Base-by-base conservation (phyloP, 441 rosid genomes). In the Populus hybrid region DNA sequence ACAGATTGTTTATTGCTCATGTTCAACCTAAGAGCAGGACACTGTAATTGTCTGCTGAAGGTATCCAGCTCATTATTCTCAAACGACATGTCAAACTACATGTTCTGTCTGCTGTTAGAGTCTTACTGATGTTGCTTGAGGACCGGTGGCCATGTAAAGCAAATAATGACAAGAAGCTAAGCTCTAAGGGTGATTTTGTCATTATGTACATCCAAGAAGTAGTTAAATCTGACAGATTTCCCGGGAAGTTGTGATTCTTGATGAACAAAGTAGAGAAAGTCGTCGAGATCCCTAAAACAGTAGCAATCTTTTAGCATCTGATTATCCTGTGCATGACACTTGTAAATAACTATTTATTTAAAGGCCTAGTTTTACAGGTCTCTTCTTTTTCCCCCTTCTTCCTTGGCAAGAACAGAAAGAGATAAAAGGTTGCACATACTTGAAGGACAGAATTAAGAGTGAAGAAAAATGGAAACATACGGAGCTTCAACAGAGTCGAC, bases 401-500 rank as follows among this genome's bases (percentile, higher is more conserved):
- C 18, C 59, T 40, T 71, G 9, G 19, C 79, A 69, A 38, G 66
- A 6, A 59, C 0, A 18, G 38, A 23, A 63, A 26, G 2, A 30
- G 9, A 34, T 0, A n/a, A 2, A 7, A 50, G 1, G 72, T 46
- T 46, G 57, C 57, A 0, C 2, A 46, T 14, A 14, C 57, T 14
- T 46, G 57, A 46, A 46, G 57, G 57, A 46, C 57, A 19, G 10
- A 19, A 5, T 1, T 36, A 10, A n/a, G 12, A 28, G 30, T 8
- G 2, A 71, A 7, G 9, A 79, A 74, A 83, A 79, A 90, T 86
- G 89, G 87, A 77, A 79, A 30, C 73, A 28, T 28, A 76, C 3
- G 57, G 57, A 46, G 57, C 6, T 46, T 46, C 57, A 1, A 74
- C 68, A 11, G 16, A 67, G 18, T 77, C 80, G 28, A 64, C 79